Percentiles rank a stretch among this genome's conserved stretches.
These are phyloP conservation scores for Acacia concinna DNA, from an alignment of 331 rosid species.

Conservation along the genomic window DNA sequence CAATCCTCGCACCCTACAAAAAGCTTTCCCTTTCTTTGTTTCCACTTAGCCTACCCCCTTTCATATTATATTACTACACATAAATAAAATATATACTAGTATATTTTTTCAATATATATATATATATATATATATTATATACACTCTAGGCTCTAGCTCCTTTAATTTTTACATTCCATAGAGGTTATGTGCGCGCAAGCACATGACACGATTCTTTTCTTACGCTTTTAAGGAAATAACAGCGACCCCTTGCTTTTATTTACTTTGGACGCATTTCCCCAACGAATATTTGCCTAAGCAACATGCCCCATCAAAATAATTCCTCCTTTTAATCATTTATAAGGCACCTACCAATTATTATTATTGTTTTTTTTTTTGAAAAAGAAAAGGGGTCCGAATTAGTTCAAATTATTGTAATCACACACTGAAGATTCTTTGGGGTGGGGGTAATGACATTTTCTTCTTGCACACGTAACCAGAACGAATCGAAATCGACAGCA, in stretches of 20 bases:
- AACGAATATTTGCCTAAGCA: constrained; percentile 3
- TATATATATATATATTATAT: too few relatives aligned
- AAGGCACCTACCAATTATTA: constrained; percentile 20
- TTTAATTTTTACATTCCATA: constrained; percentile 26
- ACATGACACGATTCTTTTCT: constrained; percentile 32
- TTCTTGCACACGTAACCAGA: constrained; percentile 16
- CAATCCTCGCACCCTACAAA: constrained; percentile 26
- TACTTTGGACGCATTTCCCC: constrained; percentile 16
- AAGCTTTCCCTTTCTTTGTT: constrained; percentile 28
- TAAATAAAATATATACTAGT: too few relatives aligned
- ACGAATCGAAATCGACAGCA: neutral
- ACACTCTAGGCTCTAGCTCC: too few relatives aligned
- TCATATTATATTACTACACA: neutral
- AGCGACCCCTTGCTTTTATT: neutral
- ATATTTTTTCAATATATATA: too few relatives aligned
- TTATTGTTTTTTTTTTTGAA: neutral
- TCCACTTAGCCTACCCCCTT: constrained; percentile 17
- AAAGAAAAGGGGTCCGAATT: neutral
- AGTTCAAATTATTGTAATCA: constrained; percentile 30
- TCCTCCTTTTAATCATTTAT: constrained; percentile 26
- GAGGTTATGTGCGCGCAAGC: constrained; percentile 4
- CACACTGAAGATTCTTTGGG: neutral
- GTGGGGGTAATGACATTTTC: neutral
- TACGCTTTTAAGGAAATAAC: neutral
- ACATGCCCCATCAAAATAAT: constrained; percentile 27